Evolutionary conservation across 2,329 filamentous ascomycete species (phyloP).

Genomic region (Cytospora leucostoma): DNA sequence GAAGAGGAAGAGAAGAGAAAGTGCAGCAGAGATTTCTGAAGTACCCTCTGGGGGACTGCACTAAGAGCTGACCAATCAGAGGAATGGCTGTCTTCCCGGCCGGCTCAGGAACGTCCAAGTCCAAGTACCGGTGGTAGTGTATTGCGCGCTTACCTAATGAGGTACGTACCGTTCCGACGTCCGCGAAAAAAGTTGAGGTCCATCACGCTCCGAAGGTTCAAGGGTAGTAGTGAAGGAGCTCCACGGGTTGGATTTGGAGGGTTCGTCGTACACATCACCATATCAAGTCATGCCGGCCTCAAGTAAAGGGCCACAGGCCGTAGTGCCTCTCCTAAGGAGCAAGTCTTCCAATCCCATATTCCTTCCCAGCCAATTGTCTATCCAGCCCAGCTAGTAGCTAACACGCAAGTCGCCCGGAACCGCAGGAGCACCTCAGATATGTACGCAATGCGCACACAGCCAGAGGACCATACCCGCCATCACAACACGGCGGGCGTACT

Average conservation of each 20-base stretch:
- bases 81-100: neutral
- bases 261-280: slow-evolving; percentile 11
- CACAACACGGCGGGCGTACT: slow-evolving; percentile 37
- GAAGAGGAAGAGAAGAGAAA: slow-evolving; percentile 30
- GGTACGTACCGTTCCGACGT: slow-evolving; percentile 22
- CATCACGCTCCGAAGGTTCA: slow-evolving; percentile 17
- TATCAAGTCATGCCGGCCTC: slow-evolving; percentile 51
- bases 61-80: neutral
- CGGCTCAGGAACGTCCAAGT: neutral
- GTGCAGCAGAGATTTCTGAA: slow-evolving; percentile 32
- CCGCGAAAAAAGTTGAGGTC: slow-evolving; percentile 27
- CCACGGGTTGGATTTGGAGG: slow-evolving; percentile 23
- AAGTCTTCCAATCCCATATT: slow-evolving; percentile 23
- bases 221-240: slow-evolving; percentile 23
- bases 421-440: slow-evolving; percentile 35
- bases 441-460: slow-evolving; percentile 41
- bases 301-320: slow-evolving; percentile 57
- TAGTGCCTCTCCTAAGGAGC: slow-evolving; percentile 54
- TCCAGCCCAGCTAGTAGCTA: slow-evolving; percentile 35
- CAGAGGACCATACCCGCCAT: slow-evolving; percentile 31
- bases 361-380: slow-evolving; percentile 1
- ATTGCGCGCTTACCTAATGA: slow-evolving; percentile 7
- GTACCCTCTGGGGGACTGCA: slow-evolving; percentile 1
- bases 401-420: slow-evolving; percentile 25
- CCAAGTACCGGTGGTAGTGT: too few species aligned